Base-by-base conservation (phyloP, 169 alveolate species). In the Plasmodium gonderi region DNA sequence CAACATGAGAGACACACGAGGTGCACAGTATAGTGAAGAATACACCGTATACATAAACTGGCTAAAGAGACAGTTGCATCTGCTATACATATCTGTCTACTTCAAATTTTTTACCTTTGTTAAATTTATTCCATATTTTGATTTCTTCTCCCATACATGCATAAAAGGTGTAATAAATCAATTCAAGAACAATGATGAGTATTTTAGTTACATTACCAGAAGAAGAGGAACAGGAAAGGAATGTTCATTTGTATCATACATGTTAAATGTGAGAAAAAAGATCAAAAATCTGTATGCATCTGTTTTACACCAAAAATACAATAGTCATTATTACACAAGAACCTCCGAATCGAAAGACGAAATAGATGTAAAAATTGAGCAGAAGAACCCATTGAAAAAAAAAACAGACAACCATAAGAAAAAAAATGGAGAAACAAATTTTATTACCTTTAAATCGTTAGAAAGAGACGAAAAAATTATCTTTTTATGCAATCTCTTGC, bases 41-140 rank as follows among this genome's bases (percentile, higher is more conserved):
- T 54, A 47, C 8, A 60, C 8, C 11, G 40, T 90, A 47, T 90
- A 90, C 51, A 42, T 51, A 45, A 17, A 33, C 5, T 90, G 94
- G 94, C 31, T 90, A 29, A 90, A 36, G 20, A 23, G 94, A 42
- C 94, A 90, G 42, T n/a, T 90, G 3, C 94, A 90, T 77, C 54
- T 90, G 17, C 54, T 90, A 1, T 49, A 90, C 42, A 68, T 90
- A 20, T 90, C 94, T 5, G 67, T 90, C 23, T 90, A 78, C 29
- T 77, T 64, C 17, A 90, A 90, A 36, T 90, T 90, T 67, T 77
- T 12, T 26, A 87, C 68, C 0, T 90, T 90, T 69, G 60, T 78
- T n/a, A 90, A 77, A 51, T 90, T 90, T 54, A 49, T 90, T 44
- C 94, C 94, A 0, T 77, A 65, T 45, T 90, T 77, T 31, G 54